These are phyloP conservation scores for Erysiphe pulchra DNA, from an alignment of 2,329 filamentous ascomycete species.

Conservation along the genomic window DNA sequence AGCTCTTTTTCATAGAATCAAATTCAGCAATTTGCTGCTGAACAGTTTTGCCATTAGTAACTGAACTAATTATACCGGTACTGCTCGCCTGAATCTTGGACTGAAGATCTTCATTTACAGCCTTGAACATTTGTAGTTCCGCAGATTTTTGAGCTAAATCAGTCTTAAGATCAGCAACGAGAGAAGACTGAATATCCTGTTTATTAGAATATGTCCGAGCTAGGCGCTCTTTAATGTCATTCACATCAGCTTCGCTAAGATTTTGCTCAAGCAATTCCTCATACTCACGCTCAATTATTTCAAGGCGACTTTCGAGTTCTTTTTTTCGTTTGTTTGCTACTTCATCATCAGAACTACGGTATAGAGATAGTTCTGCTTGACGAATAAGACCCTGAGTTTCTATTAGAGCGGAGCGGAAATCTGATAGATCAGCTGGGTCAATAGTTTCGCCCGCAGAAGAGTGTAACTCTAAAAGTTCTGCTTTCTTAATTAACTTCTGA, in stretches of 20 bases:
- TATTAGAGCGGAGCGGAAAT: slow-evolving; percentile 51
- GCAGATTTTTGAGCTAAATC: slow-evolving; percentile 54
- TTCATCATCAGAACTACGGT: slow-evolving; percentile 38
- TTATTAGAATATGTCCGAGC: slow-evolving; percentile 54
- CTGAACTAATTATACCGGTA: slow-evolving; percentile 28
- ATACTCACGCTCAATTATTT: slow-evolving; percentile 55
- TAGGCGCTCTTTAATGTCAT: slow-evolving; percentile 60
- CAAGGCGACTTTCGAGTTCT: slow-evolving; percentile 53
- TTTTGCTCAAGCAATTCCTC: slow-evolving; percentile 61
- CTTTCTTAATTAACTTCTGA: slow-evolving; percentile 55
- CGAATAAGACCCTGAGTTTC: slow-evolving; percentile 82
- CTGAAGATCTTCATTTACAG: slow-evolving; percentile 58
- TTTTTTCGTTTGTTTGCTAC: slow-evolving; percentile 40
- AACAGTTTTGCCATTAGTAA: slow-evolving; percentile 66
- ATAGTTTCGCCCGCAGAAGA: slow-evolving; percentile 55
- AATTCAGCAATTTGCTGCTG: slow-evolving; percentile 98
- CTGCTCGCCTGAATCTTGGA: slow-evolving; percentile 39
- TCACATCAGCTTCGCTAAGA: slow-evolving; percentile 50
- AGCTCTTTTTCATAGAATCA: slow-evolving; percentile 97
- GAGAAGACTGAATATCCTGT: slow-evolving; percentile 44
- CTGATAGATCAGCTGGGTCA: slow-evolving; percentile 54
- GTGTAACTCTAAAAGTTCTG: slow-evolving; percentile 55
- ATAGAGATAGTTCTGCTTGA: slow-evolving; percentile 72
- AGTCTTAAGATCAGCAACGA: slow-evolving; percentile 50
- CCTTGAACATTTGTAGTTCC: slow-evolving; percentile 60